Base-by-base conservation (phyloP, 805 yeast species). In the Metschnikowia bowlesiae region DNA sequence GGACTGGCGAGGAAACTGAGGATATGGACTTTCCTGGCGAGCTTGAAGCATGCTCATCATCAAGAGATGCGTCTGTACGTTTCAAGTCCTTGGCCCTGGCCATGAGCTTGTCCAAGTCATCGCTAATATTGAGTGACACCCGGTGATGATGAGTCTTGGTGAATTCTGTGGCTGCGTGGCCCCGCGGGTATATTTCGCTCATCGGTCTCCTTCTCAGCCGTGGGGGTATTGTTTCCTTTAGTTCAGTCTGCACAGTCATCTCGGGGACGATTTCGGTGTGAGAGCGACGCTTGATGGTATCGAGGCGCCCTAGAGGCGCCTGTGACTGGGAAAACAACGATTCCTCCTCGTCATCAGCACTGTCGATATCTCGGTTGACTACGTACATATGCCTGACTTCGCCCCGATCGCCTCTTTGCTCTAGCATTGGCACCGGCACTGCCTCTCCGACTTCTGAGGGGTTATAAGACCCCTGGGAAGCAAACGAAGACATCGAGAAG, bases 101-200 rank as follows among this genome's bases (percentile, higher is more conserved):
- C 78, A 73, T 72, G 48, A 73, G 62, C 46, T 61, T 61, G 49
- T 71, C 75, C 34, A 73, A 61, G 50, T 68, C 76, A 48, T 71
- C 75, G 48, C 61, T 62, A 28, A 71, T 56, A 33, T 61, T 62
- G 39, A 69, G 53, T 6, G 73, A 66, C 4, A 56, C 43, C 22
- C 66, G 58, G 37, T 48, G 44, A 37, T 40, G 47, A 18, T 51
- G 47, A 22, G 46, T 11, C 16, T 29, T 44, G 28, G 10, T 28
- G 14, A 30, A 36, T 9, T 32, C 18, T 33, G 43, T 11, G 34
- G 41, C 11, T 39, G 34, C 10, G 33, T 46, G 8, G 34, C 48
- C 44, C 43, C 49, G 41, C 35, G 39, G 46, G 11, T 51, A 26
- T 28, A 51, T 45, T 46, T 56, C 69, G 51, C 72, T 68, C 29